phyloP scores from a whole-genome alignment of 2,329 filamentous ascomycete genomes.

The Sclerotinia trifoliorum region DNA sequence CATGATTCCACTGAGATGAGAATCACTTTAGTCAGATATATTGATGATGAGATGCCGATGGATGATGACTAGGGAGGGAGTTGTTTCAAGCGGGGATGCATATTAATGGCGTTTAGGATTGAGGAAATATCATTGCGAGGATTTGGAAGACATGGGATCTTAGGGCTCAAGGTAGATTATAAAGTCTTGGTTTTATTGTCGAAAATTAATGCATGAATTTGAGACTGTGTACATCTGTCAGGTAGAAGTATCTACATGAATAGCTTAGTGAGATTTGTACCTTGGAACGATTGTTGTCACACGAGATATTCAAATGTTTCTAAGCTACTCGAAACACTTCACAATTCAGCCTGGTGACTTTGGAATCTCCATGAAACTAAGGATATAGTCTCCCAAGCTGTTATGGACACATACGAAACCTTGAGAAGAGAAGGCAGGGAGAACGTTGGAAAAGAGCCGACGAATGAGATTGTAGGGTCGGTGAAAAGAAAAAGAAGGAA shows the following conservation, averaged over 20 bases:
- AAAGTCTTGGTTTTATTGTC: slow-evolving; percentile 11
- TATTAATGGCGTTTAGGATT: slow-evolving; percentile 18
- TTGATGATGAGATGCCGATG: slow-evolving; percentile 95
- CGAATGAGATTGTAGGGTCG: not conserved
- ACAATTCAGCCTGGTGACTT: not conserved
- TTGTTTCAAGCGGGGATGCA: not conserved
- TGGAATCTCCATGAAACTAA: too few relatives aligned
- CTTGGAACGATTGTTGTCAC: not conserved
- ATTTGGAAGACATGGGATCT: slow-evolving; percentile 16
- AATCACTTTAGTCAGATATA: slow-evolving; percentile 86
- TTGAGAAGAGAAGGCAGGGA: not conserved
- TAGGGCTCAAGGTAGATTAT: slow-evolving; percentile 13
- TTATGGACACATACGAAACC: not conserved
- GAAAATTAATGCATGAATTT: slow-evolving; percentile 3
- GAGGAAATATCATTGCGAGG: slow-evolving; percentile 15
- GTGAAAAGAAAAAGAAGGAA: not conserved
- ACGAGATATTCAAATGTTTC: not conserved
- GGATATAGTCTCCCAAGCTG: not conserved
- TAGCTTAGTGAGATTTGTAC: not conserved
- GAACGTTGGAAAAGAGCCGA: not conserved
- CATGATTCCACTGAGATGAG: slow-evolving; percentile 98
- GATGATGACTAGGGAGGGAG: slow-evolving; percentile 72
- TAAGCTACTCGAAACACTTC: not conserved
- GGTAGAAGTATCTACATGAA: slow-evolving; percentile 9
- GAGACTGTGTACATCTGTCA: not conserved